Conservation (phyloP, 495 filamentous ascomycete genomes). For the Penicillium maclennaniae region DNA sequence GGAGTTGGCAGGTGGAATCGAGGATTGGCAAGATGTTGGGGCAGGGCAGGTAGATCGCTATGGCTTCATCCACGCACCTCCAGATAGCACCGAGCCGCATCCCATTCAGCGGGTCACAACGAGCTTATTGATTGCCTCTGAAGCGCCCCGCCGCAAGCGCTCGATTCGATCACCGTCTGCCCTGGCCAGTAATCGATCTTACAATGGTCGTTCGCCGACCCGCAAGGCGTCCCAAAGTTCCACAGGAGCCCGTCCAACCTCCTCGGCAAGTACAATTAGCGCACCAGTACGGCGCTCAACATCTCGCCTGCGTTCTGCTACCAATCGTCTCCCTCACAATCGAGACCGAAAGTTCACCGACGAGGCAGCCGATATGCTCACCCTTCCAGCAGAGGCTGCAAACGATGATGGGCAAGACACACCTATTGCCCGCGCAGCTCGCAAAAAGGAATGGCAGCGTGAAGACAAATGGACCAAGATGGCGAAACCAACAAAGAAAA, state of each 20-base stretch:
- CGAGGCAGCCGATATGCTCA: slow-evolving; percentile 88
- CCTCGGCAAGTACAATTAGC: slow-evolving; percentile 46
- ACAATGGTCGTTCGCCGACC: slow-evolving; percentile 53
- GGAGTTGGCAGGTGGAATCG: slow-evolving; percentile 78
- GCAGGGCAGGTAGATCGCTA: slow-evolving; percentile 87
- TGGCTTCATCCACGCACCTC: slow-evolving; percentile 74
- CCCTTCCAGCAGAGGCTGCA: slow-evolving; percentile 62
- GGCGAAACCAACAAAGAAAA: slow-evolving; percentile 64
- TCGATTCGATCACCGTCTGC: slow-evolving; percentile 48
- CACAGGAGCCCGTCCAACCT: slow-evolving; percentile 30
- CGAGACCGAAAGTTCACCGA: slow-evolving; percentile 70
- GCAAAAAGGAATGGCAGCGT: slow-evolving; percentile 75
- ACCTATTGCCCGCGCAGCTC: slow-evolving; percentile 55
- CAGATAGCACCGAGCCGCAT: slow-evolving; percentile 42
- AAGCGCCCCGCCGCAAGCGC: slow-evolving; percentile 56
- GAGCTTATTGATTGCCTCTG: slow-evolving; percentile 58
- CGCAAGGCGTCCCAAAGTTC: slow-evolving; percentile 36
- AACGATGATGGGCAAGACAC: slow-evolving; percentile 52
- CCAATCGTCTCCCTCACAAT: slow-evolving; percentile 75
- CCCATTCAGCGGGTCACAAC: slow-evolving; percentile 66
- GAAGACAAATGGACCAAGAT: slow-evolving; percentile 98
- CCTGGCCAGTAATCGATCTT: slow-evolving; percentile 40
- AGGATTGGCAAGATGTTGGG: slow-evolving; percentile 93
- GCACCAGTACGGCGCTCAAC: slow-evolving; percentile 35
- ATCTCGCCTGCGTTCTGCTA: slow-evolving; percentile 55